Base-by-base conservation (phyloP, 2,329 filamentous ascomycete genomes). In the Sarocladiaceae sp. region DNA sequence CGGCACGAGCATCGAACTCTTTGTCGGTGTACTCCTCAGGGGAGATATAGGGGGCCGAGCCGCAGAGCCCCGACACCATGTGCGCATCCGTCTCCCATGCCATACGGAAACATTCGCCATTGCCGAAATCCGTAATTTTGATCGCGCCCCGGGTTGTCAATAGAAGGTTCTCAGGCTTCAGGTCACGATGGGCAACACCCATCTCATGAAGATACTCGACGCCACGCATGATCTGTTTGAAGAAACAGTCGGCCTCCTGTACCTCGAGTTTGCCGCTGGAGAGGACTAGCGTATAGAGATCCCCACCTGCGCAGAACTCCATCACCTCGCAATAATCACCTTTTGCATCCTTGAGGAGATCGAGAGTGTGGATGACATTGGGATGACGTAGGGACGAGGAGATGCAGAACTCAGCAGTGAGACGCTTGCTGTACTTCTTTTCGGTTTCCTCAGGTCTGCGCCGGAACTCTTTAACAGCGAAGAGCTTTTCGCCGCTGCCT, bases 191-290 rank as follows among this genome's bases (percentile, higher is more conserved):
- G 11, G 93, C 91, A 20, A 98, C 93, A 46, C 93, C 93, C 93
- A 97, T 98, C 61, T 97, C 91, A 66, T 98, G 93, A 72, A 98
- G 89, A 64, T 98, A 98, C 66, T 97, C 91, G 43, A 98, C 93
- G 50, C 93, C 93, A 46, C 93, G 87, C 91, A 98, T 97, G 66
- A 97, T 82, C 66, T 98, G 93, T 69, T 97, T 95, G 74, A 98
- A 98, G 64, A 93, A 94, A 67, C 93, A 98, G 63, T 98, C 93
- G 48, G 93, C 91, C 66, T 98, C 93, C 48, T 81, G 74, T 23
- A 94, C 88, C 62, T 93, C 90, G 16, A 98, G 81, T 65, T 95
- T 95, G 47, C 88, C 88, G 29, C 89, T 88, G 6, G 93, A 82
- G 23, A 97, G 79, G 16, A 98, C 85, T 4, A 98, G 76, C 0